Conservation (phyloP, 129 eudicot species). For the Chrysanthemum seticuspe region DNA sequence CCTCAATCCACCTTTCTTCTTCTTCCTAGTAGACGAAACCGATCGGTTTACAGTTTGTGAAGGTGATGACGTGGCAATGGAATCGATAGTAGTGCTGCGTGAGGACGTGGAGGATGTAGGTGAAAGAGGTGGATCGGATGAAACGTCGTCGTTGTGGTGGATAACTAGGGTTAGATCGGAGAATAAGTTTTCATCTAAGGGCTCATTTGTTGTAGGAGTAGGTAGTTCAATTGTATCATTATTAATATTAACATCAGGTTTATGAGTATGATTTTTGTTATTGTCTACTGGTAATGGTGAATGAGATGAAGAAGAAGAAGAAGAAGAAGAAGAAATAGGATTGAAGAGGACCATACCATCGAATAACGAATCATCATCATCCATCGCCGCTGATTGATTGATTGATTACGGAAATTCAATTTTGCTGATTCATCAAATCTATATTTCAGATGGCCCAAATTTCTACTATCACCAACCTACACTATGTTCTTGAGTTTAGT, state of each 20-base stretch:
- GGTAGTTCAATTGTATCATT: constrained; percentile 13
- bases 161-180: constrained; percentile 62
- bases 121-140: constrained; percentile 20
- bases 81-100: constrained; percentile 26
- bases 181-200: constrained; percentile 68
- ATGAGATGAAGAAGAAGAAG: not conserved
- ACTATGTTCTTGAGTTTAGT: too few relatives aligned
- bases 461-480: too few relatives aligned
- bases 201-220: constrained; percentile 21
- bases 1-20: constrained; percentile 57
- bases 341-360: constrained; percentile 68
- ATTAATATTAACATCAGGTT: not conserved
- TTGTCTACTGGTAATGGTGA: constrained; percentile 16
- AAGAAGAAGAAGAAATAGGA: constrained; percentile 26
- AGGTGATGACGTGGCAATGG: constrained; percentile 11
- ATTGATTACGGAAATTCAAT: too few relatives aligned
- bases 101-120: constrained; percentile 26
- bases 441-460: too few relatives aligned
- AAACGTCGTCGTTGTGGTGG: constrained; percentile 26
- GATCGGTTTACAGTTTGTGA: constrained; percentile 12
- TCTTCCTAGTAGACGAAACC: constrained; percentile 47
- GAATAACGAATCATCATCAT: constrained; percentile 40
- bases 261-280: too few relatives aligned
- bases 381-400: too few relatives aligned
- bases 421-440: too few relatives aligned